A percentile compares a stretch with the other conserved stretches of the same genome.
These are phyloP conservation scores for Biscutella laevigata DNA, from an alignment of 441 rosid genomes.

Conservation along the genomic window DNA sequence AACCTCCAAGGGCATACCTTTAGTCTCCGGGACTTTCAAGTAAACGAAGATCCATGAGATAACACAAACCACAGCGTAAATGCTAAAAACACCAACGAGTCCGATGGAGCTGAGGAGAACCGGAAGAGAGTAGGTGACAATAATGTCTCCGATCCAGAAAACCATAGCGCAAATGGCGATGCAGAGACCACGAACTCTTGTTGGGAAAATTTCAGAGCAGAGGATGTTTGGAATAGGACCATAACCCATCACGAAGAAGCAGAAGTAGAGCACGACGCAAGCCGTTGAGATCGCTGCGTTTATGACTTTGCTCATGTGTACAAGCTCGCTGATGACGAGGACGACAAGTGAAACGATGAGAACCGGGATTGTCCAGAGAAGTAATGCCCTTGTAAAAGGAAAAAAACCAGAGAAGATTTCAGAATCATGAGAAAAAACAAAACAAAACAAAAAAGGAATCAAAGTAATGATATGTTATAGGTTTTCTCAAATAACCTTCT, in stretches of 20 bases:
- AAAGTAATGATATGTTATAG: too few relatives aligned
- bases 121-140: conserved; percentile 55
- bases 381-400: conserved; percentile 40
- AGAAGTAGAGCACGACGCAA: conserved; percentile 60
- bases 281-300: conserved; percentile 49
- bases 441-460: background rate
- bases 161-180: conserved; percentile 51
- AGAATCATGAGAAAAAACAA: conserved; percentile 1
- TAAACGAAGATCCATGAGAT: conserved; percentile 53
- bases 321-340: conserved; percentile 42
- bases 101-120: conserved; percentile 53
- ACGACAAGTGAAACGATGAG: conserved; percentile 41
- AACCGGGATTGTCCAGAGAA: conserved; percentile 57
- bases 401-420: background rate
- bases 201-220: conserved; percentile 72
- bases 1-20: conserved; percentile 78
- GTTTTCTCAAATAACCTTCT: conserved; percentile 42
- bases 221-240: conserved; percentile 71
- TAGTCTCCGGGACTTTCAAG: conserved; percentile 69
- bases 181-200: conserved; percentile 68
- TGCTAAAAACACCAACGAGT: conserved; percentile 49
- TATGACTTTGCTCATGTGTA: conserved; percentile 32
- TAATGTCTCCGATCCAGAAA: conserved; percentile 53
- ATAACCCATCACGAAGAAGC: conserved; percentile 55
- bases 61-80: conserved; percentile 50